These are phyloP conservation scores for Auriscalpium microsporum DNA, from an alignment of 768 basidiomycete species.

Conservation along the genomic window DNA sequence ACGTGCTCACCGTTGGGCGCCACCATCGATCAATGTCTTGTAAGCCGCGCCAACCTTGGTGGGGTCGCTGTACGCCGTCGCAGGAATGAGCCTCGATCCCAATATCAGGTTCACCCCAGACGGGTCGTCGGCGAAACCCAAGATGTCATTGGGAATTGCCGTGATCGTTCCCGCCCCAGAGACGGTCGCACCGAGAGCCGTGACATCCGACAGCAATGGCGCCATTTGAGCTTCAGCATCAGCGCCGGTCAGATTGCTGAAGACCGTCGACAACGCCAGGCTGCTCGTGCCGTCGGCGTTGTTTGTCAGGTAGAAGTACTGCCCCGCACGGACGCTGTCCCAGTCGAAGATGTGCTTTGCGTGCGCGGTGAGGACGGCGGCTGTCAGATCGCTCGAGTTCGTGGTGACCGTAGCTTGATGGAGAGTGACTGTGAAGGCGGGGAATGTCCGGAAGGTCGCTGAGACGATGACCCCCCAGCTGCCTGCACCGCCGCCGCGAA, in stretches of 20 bases:
- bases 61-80: neutral
- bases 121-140: constrained; percentile 1
- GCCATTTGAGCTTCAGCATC: neutral
- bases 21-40: constrained; percentile 3
- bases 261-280: constrained; percentile 25
- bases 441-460: constrained; percentile 28
- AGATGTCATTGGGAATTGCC: neutral
- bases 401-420: constrained; percentile 15
- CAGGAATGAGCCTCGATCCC: constrained; percentile 11
- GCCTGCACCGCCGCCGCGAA: constrained; percentile 17
- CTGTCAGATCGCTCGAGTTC: constrained; percentile 14
- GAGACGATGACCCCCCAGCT: constrained; percentile 32
- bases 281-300: neutral
- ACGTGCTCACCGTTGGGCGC: neutral
- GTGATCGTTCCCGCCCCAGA: neutral
- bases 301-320: constrained; percentile 3
- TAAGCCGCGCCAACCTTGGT: constrained; percentile 7
- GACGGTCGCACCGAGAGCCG: neutral
- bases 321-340: constrained; percentile 19
- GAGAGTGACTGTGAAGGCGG: constrained; percentile 24
- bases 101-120: constrained; percentile 6
- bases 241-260: neutral
- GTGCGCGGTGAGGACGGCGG: constrained; percentile 21
- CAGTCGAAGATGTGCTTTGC: constrained; percentile 29
- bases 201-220: neutral